Conservation (phyloP, 129 eudicot species). For the Scalesia atractyloides region DNA sequence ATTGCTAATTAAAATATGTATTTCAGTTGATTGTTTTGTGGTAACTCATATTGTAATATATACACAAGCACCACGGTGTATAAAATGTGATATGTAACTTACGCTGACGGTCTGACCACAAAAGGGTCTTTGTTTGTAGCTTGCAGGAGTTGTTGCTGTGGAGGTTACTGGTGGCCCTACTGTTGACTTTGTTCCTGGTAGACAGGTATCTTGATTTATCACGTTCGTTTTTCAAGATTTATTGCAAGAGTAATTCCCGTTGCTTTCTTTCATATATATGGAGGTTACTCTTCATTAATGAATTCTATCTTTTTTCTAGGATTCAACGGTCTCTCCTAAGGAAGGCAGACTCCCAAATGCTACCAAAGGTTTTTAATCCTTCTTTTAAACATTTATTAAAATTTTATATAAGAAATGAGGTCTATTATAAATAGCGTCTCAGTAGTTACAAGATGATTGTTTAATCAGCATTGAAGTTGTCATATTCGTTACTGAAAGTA, state of each 20-base stretch:
- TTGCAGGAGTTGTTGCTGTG: conserved; percentile 96
- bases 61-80: conserved; percentile 18
- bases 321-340: conserved; percentile 70
- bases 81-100: conserved; percentile 11
- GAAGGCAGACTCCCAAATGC: conserved; percentile 98
- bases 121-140: conserved; percentile 49
- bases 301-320: conserved; percentile 46
- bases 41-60: conserved; percentile 15
- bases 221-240: background rate
- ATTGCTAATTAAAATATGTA: background rate
- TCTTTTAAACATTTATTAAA: conserved; percentile 7
- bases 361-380: conserved; percentile 54
- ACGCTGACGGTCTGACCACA: conserved; percentile 18
- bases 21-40: background rate
- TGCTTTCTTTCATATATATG: no score
- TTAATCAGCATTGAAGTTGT: background rate
- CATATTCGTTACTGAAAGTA: background rate
- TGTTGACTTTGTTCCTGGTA: conserved; percentile 83
- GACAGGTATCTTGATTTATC: conserved; percentile 62
- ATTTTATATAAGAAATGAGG: conserved; percentile 6
- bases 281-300: conserved; percentile 12
- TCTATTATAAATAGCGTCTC: conserved; percentile 18
- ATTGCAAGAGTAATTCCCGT: no score
- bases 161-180: conserved; percentile 98
- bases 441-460: conserved; percentile 9